These are phyloP conservation scores for Biancaea sappan DNA, from an alignment of 306 rosid species.

Conservation along the genomic window DNA sequence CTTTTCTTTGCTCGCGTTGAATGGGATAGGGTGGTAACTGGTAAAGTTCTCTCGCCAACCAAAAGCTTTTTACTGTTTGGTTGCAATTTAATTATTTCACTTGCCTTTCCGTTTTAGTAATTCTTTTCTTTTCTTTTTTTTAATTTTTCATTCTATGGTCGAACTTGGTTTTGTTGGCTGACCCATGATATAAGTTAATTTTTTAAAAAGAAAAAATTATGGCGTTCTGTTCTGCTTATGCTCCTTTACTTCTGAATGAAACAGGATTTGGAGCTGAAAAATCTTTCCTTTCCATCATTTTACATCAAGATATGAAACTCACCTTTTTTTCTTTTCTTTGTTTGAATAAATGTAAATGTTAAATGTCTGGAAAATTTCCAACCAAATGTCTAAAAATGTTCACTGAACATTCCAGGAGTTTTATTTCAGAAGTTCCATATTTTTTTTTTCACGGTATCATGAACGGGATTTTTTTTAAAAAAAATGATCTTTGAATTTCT, in stretches of 20 bases:
- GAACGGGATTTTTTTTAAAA: no score
- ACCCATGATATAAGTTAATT: neutral
- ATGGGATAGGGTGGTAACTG: constrained; percentile 10
- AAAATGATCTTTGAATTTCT: neutral
- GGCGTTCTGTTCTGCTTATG: neutral
- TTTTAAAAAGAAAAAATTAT: neutral
- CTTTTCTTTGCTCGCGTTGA: neutral
- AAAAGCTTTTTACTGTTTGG: neutral
- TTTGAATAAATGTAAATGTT: neutral
- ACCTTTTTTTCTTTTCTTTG: no score
- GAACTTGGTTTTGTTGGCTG: neutral
- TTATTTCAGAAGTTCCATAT: neutral
- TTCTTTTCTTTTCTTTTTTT: neutral
- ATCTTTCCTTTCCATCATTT: neutral
- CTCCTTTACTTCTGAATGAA: neutral
- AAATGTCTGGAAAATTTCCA: constrained; percentile 1
- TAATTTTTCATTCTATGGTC: neutral
- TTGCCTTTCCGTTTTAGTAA: neutral
- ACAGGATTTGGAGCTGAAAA: neutral
- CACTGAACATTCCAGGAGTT: no score
- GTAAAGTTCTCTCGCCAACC: neutral
- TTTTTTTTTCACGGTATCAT: neutral
- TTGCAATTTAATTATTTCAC: neutral
- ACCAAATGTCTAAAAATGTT: neutral
- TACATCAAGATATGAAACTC: no score